These are phyloP conservation scores for Ophiobolus disseminans DNA, from an alignment of 2,329 filamentous ascomycete genomes.

Conservation along the genomic window DNA sequence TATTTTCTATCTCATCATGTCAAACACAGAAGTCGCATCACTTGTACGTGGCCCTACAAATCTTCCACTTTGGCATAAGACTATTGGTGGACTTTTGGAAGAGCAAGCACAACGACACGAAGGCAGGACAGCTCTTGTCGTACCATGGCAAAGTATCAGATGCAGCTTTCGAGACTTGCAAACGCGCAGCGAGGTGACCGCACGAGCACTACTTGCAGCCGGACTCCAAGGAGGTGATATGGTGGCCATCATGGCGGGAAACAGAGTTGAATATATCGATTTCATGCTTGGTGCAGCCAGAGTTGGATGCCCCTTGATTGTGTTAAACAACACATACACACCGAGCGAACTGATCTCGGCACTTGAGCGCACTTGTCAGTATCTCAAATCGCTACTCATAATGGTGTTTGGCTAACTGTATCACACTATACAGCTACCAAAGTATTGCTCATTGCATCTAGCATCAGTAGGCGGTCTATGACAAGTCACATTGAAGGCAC, in stretches of 20 bases:
- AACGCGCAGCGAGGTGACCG: slow-evolving; percentile 9
- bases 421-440: background rate
- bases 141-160: slow-evolving; percentile 5
- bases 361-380: slow-evolving; percentile 69
- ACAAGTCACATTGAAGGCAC: background rate
- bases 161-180: slow-evolving; percentile 2
- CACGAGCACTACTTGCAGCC: slow-evolving; percentile 62
- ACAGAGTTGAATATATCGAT: slow-evolving; percentile 63
- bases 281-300: slow-evolving; percentile 73
- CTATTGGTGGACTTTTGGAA: slow-evolving; percentile 1
- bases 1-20: background rate
- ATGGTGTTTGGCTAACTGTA: background rate
- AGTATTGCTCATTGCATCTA: background rate
- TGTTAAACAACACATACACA: slow-evolving; percentile 82
- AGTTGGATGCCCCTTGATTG: slow-evolving; percentile 63
- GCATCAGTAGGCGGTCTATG: background rate
- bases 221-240: slow-evolving; percentile 72
- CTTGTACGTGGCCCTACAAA: slow-evolving; percentile 3
- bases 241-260: slow-evolving; percentile 74
- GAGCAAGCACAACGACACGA: slow-evolving; percentile 1
- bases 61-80: slow-evolving; percentile 2
- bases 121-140: slow-evolving; percentile 4
- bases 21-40: background rate
- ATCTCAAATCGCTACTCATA: background rate
- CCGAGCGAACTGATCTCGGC: slow-evolving; percentile 73